Percentiles rank a stretch among this genome's conserved stretches.
phyloP scores from a whole-genome alignment of 1,284 basidiomycete species.

The Jaminaea rosea region DNA sequence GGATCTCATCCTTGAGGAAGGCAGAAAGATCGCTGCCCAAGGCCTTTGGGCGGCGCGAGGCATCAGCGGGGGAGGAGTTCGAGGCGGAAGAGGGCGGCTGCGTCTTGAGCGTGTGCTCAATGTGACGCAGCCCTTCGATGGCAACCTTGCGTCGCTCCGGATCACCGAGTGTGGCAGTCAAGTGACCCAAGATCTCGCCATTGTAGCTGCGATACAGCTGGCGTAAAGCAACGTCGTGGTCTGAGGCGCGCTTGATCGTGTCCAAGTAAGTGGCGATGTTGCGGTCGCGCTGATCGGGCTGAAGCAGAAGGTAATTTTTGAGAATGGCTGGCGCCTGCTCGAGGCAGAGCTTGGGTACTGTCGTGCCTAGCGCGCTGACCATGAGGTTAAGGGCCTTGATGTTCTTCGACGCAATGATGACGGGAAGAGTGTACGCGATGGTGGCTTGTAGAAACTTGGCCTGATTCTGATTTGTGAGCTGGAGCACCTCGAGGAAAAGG shows the following conservation, averaged over 20 bases:
- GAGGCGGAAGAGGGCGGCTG: too few species aligned
- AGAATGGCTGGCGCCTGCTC: constrained; percentile 36
- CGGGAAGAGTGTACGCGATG: constrained; percentile 35
- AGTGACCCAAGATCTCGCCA: constrained; percentile 37
- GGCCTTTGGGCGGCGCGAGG: not conserved
- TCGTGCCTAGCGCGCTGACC: constrained; percentile 25
- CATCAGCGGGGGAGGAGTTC: constrained; percentile 8
- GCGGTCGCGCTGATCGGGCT: not conserved
- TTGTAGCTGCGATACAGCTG: constrained; percentile 7
- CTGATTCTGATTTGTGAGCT: constrained; percentile 33
- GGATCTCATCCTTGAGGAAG: constrained; percentile 34
- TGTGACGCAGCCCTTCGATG: constrained; percentile 28
- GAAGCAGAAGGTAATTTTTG: constrained; percentile 21
- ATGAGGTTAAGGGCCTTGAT: constrained; percentile 25
- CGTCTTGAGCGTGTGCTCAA: constrained; percentile 22
- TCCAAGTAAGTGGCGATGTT: constrained; percentile 4
- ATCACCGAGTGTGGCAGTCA: constrained; percentile 37
- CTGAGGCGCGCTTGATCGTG: not conserved
- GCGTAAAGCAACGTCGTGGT: not conserved
- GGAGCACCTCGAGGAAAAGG: constrained; percentile 29
- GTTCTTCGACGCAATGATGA: constrained; percentile 23
- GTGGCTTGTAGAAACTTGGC: constrained; percentile 39
- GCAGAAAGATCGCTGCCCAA: constrained; percentile 11
- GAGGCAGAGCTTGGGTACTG: constrained; percentile 32
- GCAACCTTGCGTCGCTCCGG: constrained; percentile 16